A percentile compares a stretch with the other conserved stretches of the same genome.
Conservation (phyloP, 2,329 filamentous ascomycete genomes). For the Claviceps maximensis region DNA sequence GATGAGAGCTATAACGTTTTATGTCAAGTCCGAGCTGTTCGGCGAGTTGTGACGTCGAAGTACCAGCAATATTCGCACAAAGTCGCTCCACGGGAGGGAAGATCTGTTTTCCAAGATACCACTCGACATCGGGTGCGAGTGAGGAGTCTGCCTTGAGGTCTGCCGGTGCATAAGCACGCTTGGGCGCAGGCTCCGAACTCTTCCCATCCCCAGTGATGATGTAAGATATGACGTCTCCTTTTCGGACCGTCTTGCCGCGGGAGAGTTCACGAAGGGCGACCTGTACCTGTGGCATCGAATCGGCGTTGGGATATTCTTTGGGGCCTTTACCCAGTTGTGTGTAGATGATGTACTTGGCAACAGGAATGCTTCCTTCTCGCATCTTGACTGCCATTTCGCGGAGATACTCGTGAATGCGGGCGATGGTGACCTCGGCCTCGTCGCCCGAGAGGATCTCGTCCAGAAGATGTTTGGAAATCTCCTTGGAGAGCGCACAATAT, state of each 20-base stretch:
- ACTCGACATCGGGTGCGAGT: constrained; percentile 84
- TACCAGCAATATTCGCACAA: constrained; percentile 88
- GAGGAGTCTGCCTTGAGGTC: constrained; percentile 67
- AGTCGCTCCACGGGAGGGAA: constrained; percentile 95
- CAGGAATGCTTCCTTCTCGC: constrained; percentile 62
- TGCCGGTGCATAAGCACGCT: constrained; percentile 76
- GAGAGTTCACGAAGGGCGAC: constrained; percentile 82
- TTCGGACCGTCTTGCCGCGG: constrained; percentile 75
- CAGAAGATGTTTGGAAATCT: constrained; percentile 80
- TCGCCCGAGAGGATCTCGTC: constrained; percentile 91
- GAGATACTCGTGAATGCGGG: constrained; percentile 86
- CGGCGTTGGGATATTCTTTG: constrained; percentile 84
- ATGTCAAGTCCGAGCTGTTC: constrained; percentile 90
- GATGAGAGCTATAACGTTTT: constrained; percentile 56
- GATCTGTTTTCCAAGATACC: constrained; percentile 96
- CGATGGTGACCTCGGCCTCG: constrained; percentile 75
- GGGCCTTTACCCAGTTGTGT: constrained; percentile 94
- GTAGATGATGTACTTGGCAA: constrained; percentile 90
- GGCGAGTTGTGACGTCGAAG: constrained; percentile 77
- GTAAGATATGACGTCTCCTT: constrained; percentile 93
- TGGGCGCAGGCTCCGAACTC: constrained; percentile 59
- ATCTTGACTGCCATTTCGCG: constrained; percentile 75
- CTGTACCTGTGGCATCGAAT: constrained; percentile 93
- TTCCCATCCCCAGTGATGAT: constrained; percentile 69
- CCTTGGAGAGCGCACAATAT: constrained; percentile 90